Base-by-base conservation (phyloP, 345 rosid species). In the Hibiscus tridactylites region DNA sequence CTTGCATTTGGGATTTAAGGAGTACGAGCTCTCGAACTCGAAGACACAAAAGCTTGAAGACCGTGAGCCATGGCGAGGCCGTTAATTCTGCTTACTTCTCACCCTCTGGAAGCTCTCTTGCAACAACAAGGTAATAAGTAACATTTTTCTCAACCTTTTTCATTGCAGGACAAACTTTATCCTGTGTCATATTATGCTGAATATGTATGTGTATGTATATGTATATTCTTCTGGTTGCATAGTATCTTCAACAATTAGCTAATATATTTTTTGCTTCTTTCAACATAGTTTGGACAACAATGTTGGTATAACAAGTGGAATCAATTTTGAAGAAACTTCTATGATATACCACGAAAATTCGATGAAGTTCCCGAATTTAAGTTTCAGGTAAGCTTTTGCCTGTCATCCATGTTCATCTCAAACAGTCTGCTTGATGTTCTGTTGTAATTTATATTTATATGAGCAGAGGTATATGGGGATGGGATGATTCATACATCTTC, bases 21-120 rank as follows among this genome's bases (percentile, higher is more conserved):
- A 74, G 76, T 61, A 81, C 87, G 76, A 72, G 74, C 60, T 59
- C 81, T 3, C 49, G 68, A 31, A 80, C 81, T 3, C 49, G 68
- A 31, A 80, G 81, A 67, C 85, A 83, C 10, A 70, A 79, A 71
- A 68, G 81, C 53, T 74, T 88, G 74, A 74, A 66, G 75, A 80
- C 64, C 50, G 62, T 87, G 1, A 71, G 70, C 28, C 97, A 95
- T 78, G 39, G 68, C 9, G 86, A 76, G 80, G 84, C 88, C 35
- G 92, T 92, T 65, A 83, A 88, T 59, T 85, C 97, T 74, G 97
- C 99, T 57, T 90, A 88, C 74, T 95, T 95, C 84, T 95, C 99
- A 47, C 97, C 97, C 24, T 86, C 90, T 49, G 97, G 96, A 61
- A 80, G 68, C 75, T 81, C 24, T 69, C 86, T 92, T 65, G 96